phyloP scores from a whole-genome alignment of 2,329 filamentous ascomycete genomes.

The Aspergillus sp. region DNA sequence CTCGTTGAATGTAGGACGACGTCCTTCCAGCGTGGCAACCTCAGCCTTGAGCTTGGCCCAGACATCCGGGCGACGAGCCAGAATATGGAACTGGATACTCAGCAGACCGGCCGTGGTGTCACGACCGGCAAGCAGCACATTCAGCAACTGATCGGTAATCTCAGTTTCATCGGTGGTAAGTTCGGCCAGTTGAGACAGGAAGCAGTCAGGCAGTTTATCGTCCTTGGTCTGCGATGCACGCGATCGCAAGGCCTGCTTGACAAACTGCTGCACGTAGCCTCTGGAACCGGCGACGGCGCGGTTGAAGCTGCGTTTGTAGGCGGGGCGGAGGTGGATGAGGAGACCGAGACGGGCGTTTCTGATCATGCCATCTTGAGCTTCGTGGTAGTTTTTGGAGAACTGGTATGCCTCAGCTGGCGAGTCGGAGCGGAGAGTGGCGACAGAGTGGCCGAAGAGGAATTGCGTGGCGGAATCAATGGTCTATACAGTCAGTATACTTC shows the following conservation, averaged over 20 bases:
- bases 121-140: constrained; percentile 43
- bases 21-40: constrained; percentile 4
- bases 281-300: constrained; percentile 29
- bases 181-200: constrained; percentile 38
- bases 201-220: constrained; percentile 9
- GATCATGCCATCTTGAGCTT: constrained; percentile 11
- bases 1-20: neutral
- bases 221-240: constrained; percentile 13
- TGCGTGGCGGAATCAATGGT: constrained; percentile 81
- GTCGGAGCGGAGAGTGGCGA: constrained; percentile 45
- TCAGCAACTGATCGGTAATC: constrained; percentile 40
- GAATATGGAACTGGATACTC: constrained; percentile 38
- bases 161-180: constrained; percentile 35
- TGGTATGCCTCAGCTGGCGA: constrained; percentile 9
- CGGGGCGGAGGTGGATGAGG: neutral
- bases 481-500: neutral
- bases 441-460: constrained; percentile 65
- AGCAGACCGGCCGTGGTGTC: constrained; percentile 42
- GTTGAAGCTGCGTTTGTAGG: constrained; percentile 3
- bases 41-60: constrained; percentile 25
- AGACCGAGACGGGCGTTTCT: neutral
- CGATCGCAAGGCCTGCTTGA: constrained; percentile 31
- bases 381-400: constrained; percentile 18
- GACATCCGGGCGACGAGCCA: constrained; percentile 31
- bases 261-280: constrained; percentile 13